phyloP scores from a whole-genome alignment of 352 stramenopile species.

The Nothophytophthora sp. region DNA sequence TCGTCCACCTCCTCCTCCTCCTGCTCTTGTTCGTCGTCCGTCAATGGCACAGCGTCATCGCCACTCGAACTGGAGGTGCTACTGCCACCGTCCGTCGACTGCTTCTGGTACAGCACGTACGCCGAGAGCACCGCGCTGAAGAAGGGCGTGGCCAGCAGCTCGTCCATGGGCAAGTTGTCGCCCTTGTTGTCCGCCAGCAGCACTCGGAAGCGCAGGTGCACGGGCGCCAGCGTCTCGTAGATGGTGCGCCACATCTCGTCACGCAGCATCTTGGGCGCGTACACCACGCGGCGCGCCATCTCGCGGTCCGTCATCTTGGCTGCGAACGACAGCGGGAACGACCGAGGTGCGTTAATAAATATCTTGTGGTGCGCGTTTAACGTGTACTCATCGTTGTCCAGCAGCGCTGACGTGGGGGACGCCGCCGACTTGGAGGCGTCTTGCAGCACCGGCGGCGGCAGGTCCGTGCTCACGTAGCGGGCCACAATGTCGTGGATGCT shows the following conservation, averaged over 20 bases:
- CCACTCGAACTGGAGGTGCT: conserved; percentile 27
- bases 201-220: conserved; percentile 52
- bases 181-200: conserved; percentile 65
- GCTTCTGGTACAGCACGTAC: conserved; percentile 58
- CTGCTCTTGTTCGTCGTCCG: conserved; percentile 10
- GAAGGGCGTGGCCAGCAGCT: conserved; percentile 57
- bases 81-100: conserved; percentile 12
- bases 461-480: conserved; percentile 64
- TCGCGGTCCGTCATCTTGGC: conserved; percentile 40
- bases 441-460: conserved; percentile 65
- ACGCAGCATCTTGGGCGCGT: conserved; percentile 74
- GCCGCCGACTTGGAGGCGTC: conserved; percentile 43
- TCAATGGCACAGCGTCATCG: conserved; percentile 10
- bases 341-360: conserved; percentile 82
- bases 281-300: conserved; percentile 49
- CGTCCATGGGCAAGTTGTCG: conserved; percentile 64
- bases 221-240: conserved; percentile 62
- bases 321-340: conserved; percentile 59
- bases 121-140: conserved; percentile 68
- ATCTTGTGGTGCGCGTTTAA: conserved; percentile 80
- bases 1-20: conserved; percentile 20
- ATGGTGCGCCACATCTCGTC: conserved; percentile 71
- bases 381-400: conserved; percentile 62
- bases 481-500: conserved; percentile 71
- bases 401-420: conserved; percentile 27